phyloP scores from a whole-genome alignment of 1,139 yeast genomes.

The Candida tropicalis region DNA sequence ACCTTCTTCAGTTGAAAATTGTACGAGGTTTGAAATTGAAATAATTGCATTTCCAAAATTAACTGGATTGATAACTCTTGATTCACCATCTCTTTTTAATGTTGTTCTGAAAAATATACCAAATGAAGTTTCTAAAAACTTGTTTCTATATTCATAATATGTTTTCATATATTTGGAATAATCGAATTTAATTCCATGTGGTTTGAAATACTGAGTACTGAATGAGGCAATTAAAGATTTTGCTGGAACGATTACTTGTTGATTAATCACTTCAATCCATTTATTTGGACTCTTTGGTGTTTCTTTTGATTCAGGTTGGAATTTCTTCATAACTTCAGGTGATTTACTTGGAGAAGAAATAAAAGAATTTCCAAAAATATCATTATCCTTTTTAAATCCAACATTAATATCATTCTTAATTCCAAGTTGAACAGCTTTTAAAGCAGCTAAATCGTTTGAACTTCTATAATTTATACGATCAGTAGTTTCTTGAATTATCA shows the following conservation, averaged over 20 bases:
- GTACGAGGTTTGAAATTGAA: conserved; percentile 56
- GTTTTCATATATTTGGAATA: neutral
- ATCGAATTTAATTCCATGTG: neutral
- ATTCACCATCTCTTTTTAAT: conserved; percentile 57
- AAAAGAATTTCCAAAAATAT: conserved; percentile 39
- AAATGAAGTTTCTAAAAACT: conserved; percentile 31
- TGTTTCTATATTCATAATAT: conserved; percentile 7
- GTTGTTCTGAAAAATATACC: conserved; percentile 54
- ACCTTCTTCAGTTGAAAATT: conserved; percentile 68
- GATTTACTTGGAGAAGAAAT: conserved; percentile 14
- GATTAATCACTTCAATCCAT: conserved; percentile 4
- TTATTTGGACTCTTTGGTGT: conserved; percentile 6
- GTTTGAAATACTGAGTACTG: neutral
- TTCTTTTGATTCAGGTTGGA: neutral
- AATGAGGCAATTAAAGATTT: conserved; percentile 7
- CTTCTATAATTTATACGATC: conserved; percentile 42
- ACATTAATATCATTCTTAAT: conserved; percentile 16
- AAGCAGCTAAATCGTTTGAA: conserved; percentile 32
- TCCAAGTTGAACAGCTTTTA: conserved; percentile 23
- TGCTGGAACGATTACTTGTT: conserved; percentile 7
- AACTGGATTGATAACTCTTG: conserved; percentile 59
- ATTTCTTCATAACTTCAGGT: conserved; percentile 6
- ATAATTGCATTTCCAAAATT: conserved; percentile 67
- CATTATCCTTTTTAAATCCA: conserved; percentile 17
- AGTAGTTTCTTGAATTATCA: conserved; percentile 51